phyloP scores from a whole-genome alignment of 1,139 yeast genomes.

The Candida sp. region DNA sequence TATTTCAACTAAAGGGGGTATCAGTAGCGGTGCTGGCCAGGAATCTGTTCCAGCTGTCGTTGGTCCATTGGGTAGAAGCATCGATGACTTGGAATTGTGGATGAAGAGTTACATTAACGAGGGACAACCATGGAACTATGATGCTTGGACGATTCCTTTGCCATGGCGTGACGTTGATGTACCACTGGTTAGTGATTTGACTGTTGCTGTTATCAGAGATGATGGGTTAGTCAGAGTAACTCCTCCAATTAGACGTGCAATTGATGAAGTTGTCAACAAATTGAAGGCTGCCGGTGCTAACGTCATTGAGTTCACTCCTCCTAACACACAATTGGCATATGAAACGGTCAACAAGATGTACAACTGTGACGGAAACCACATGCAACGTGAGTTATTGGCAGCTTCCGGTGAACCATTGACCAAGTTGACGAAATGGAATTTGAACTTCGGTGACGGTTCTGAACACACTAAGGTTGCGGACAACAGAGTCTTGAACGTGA shows the following conservation, averaged over 20 bases:
- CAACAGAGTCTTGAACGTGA: constrained; percentile 49
- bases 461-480: constrained; percentile 44
- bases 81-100: constrained; percentile 69
- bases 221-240: constrained; percentile 43
- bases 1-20: constrained; percentile 42
- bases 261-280: constrained; percentile 29
- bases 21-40: constrained; percentile 59
- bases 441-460: constrained; percentile 63
- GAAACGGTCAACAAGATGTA: constrained; percentile 56
- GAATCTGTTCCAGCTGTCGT: constrained; percentile 62
- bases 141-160: constrained; percentile 57
- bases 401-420: constrained; percentile 69
- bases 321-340: constrained; percentile 51
- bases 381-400: constrained; percentile 53
- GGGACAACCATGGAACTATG: constrained; percentile 80
- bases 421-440: constrained; percentile 62
- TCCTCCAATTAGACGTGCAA: constrained; percentile 59
- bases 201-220: constrained; percentile 44
- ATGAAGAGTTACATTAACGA: constrained; percentile 58
- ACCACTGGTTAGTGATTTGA: constrained; percentile 43
- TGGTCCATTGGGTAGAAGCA: constrained; percentile 65
- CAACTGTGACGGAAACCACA: constrained; percentile 63
- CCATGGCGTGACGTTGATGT: constrained; percentile 63
- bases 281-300: constrained; percentile 36
- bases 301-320: constrained; percentile 52